phyloP scores from a whole-genome alignment of 495 filamentous ascomycete genomes.

The Cudoniella acicularis region DNA sequence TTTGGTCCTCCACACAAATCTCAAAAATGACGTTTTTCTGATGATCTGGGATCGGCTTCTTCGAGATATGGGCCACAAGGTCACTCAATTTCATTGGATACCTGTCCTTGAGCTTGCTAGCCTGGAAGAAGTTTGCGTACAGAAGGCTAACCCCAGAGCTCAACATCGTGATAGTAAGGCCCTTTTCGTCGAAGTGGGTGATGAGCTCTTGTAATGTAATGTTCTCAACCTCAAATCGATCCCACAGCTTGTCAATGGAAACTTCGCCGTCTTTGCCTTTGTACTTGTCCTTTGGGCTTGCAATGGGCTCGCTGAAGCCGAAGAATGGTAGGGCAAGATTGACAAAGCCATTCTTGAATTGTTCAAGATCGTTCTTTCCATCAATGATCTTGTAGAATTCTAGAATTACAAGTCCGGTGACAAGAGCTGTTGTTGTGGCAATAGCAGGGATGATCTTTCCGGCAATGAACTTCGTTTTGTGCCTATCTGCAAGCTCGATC shows the following conservation, averaged over 20 bases:
- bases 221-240: conserved; percentile 89
- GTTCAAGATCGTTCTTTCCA: conserved; percentile 89
- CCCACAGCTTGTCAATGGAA: conserved; percentile 93
- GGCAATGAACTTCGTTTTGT: conserved; percentile 99
- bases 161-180: conserved; percentile 84
- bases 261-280: conserved; percentile 70
- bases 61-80: conserved; percentile 83
- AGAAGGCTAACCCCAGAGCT: conserved; percentile 93
- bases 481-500: conserved; percentile 84
- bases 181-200: conserved; percentile 71
- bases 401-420: conserved; percentile 87
- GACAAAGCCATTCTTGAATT: conserved; percentile 99
- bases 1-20: conserved; percentile 85
- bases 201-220: conserved; percentile 82
- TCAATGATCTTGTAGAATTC: conserved; percentile 97
- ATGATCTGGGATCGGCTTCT: conserved; percentile 85
- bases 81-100: conserved; percentile 64
- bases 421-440: conserved; percentile 92
- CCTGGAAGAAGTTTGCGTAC: conserved; percentile 95
- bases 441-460: conserved; percentile 99
- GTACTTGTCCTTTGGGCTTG: conserved; percentile 89
- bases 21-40: conserved; percentile 96
- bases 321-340: conserved; percentile 97
- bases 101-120: conserved; percentile 78
- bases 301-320: conserved; percentile 94